phyloP scores from a whole-genome alignment of 1,139 yeast genomes.

The Saccharomyces pastorianus region DNA sequence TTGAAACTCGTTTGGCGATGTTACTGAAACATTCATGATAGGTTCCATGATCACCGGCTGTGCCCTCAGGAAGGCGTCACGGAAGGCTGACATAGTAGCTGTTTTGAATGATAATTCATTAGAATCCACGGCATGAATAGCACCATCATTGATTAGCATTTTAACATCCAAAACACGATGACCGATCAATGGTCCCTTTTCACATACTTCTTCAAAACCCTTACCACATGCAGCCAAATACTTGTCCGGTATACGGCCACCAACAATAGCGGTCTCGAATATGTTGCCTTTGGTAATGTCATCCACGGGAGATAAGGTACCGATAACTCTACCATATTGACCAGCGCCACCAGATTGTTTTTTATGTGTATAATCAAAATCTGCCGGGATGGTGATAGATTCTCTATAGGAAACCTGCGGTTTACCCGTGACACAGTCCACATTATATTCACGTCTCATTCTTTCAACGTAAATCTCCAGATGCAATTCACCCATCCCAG shows the following conservation, averaged over 20 bases:
- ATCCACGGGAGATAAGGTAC: constrained; percentile 60
- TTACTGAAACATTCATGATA: constrained; percentile 84
- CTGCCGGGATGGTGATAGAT: constrained; percentile 63
- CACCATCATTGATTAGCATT: constrained; percentile 96
- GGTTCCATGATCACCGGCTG: constrained; percentile 91
- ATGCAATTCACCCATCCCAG: constrained; percentile 98
- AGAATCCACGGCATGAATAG: constrained; percentile 93
- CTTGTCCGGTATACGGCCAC: constrained; percentile 95
- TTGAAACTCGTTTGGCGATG: constrained; percentile 96
- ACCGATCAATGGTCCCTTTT: constrained; percentile 94
- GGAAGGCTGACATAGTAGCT: constrained; percentile 88
- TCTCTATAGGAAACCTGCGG: constrained; percentile 98
- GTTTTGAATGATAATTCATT: constrained; percentile 91
- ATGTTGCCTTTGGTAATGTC: constrained; percentile 47
- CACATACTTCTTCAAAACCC: constrained; percentile 92
- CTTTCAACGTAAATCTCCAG: constrained; percentile 95
- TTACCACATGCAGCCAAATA: constrained; percentile 88
- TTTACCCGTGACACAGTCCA: constrained; percentile 90
- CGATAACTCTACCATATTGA: constrained; percentile 95
- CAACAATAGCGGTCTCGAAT: constrained; percentile 83
- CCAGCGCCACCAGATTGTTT: constrained; percentile 99
- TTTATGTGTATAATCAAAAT: constrained; percentile 93
- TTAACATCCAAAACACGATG: constrained; percentile 87
- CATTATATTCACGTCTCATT: constrained; percentile 94
- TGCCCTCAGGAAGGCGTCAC: constrained; percentile 77